A percentile compares a stretch with the other conserved stretches of the same genome.
phyloP scores from a whole-genome alignment of 352 stramenopile genomes.

The Halophytophthora polymorphica region DNA sequence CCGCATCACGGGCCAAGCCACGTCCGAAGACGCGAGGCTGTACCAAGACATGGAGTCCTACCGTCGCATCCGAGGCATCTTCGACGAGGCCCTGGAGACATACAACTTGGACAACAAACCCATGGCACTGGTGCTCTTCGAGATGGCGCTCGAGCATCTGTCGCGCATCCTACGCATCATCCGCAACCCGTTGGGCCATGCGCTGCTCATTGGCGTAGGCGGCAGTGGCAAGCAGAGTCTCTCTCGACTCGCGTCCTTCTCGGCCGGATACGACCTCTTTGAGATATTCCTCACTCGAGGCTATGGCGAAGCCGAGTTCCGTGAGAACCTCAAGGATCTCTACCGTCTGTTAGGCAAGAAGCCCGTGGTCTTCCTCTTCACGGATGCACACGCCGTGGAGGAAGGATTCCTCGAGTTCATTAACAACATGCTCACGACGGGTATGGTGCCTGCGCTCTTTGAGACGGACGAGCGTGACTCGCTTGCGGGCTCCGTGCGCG shows the following conservation, averaged over 20 bases:
- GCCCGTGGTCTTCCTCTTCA: slow-evolving; percentile 95
- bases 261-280: slow-evolving; percentile 93
- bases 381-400: slow-evolving; percentile 93
- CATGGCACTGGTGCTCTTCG: slow-evolving; percentile 95
- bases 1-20: slow-evolving; percentile 51
- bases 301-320: slow-evolving; percentile 93
- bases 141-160: slow-evolving; percentile 94
- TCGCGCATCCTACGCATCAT: slow-evolving; percentile 93
- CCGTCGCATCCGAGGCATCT: slow-evolving; percentile 87
- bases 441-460: slow-evolving; percentile 92
- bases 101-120: slow-evolving; percentile 95
- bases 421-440: slow-evolving; percentile 97
- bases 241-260: slow-evolving; percentile 90
- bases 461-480: slow-evolving; percentile 91
- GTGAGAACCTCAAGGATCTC: slow-evolving; percentile 93
- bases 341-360: slow-evolving; percentile 87
- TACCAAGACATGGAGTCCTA: slow-evolving; percentile 94
- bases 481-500: slow-evolving; percentile 75
- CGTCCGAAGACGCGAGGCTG: slow-evolving; percentile 81
- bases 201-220: slow-evolving; percentile 92
- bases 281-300: slow-evolving; percentile 92
- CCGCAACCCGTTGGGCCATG: slow-evolving; percentile 89
- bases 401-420: slow-evolving; percentile 97
- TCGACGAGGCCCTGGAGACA: slow-evolving; percentile 91
- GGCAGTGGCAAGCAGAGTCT: slow-evolving; percentile 94